Evolutionary conservation across 2,329 filamentous ascomycete species (phyloP).

Genomic region (Pseudogymnoascus sp.): DNA sequence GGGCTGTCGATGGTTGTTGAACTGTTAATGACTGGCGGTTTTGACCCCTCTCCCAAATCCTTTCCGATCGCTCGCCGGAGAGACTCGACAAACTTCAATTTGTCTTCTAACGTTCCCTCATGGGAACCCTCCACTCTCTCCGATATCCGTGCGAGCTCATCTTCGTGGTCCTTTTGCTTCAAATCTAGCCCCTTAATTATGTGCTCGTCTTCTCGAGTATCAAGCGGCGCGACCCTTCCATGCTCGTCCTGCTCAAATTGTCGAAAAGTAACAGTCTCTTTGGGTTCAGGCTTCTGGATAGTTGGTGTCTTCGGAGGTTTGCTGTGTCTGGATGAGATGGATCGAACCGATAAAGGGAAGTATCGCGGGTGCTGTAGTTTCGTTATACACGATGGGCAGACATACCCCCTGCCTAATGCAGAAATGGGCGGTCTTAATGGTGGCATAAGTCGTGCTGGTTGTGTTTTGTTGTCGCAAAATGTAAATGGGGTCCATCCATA

Average conservation of each 20-base stretch:
- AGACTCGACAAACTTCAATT: neutral
- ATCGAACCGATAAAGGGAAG: slow-evolving; percentile 5
- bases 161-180: neutral
- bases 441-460: slow-evolving; percentile 8
- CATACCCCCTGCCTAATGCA: slow-evolving; percentile 19
- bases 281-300: neutral
- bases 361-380: slow-evolving; percentile 19
- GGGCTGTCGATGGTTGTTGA: neutral
- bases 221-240: neutral
- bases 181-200: neutral
- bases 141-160: neutral
- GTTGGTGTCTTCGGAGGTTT: neutral
- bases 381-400: slow-evolving; percentile 28
- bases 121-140: neutral
- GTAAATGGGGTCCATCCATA: neutral
- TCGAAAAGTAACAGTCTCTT: neutral
- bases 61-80: neutral
- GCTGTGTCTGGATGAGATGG: slow-evolving; percentile 1
- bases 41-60: neutral
- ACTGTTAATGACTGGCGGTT: neutral
- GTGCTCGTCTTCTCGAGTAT: neutral
- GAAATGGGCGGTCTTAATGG: slow-evolving; percentile 10
- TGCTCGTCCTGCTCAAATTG: slow-evolving; percentile 8
- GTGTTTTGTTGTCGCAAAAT: slow-evolving; percentile 7
- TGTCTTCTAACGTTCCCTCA: slow-evolving; percentile 1